Evolutionary conservation across 176 grass and related monocot species (phyloP).

Genomic region (Puya raimondii): DNA sequence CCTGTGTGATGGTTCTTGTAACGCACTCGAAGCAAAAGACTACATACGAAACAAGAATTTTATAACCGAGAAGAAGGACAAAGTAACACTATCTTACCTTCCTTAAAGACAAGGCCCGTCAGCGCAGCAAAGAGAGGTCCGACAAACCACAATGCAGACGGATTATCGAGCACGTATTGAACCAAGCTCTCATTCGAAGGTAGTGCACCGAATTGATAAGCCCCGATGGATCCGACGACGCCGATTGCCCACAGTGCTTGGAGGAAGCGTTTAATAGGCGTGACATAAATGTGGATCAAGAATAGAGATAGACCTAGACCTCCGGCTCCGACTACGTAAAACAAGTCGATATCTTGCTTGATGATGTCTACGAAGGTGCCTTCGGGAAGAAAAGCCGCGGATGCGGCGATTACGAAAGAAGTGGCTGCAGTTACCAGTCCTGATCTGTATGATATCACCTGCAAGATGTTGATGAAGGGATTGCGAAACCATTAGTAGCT

Average conservation of each 20-base stretch:
- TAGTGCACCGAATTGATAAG: conserved; percentile 39
- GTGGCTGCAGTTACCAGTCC: conserved; percentile 55
- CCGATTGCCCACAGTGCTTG: conserved; percentile 67
- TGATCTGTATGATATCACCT: conserved; percentile 73
- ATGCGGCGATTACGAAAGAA: conserved; percentile 45
- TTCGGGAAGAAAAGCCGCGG: conserved; percentile 48
- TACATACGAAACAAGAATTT: neutral
- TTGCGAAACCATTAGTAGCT: neutral
- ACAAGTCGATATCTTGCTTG: conserved; percentile 31
- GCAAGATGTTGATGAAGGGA: conserved; percentile 7
- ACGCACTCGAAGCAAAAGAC: neutral
- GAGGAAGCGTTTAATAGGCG: conserved; percentile 73
- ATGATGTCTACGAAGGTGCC: conserved; percentile 40
- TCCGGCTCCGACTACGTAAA: conserved; percentile 46
- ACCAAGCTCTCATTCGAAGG: conserved; percentile 51
- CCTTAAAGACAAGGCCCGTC: conserved; percentile 89
- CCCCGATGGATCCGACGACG: conserved; percentile 41
- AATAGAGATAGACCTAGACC: conserved; percentile 71
- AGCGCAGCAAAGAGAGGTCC: conserved; percentile 74
- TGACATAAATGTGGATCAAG: conserved; percentile 77
- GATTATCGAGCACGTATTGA: conserved; percentile 51
- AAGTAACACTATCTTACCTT: conserved; percentile 33
- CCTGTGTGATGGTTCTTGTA: conserved; percentile 21
- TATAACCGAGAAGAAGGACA: neutral
- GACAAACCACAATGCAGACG: conserved; percentile 46